phyloP scores from a whole-genome alignment of 2,329 filamentous ascomycete species.

The Tolypocladium ovalisporum region DNA sequence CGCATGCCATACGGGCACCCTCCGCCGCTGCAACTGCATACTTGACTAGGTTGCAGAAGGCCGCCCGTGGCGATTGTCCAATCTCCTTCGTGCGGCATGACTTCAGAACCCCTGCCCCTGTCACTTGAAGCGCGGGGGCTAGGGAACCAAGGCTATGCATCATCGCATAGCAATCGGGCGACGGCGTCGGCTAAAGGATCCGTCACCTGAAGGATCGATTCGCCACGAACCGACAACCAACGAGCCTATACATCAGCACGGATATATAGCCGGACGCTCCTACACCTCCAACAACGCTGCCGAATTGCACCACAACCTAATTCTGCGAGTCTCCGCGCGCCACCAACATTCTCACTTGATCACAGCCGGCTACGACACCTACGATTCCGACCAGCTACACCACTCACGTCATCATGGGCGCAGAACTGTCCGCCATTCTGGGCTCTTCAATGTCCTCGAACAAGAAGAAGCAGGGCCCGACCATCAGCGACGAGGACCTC shows the following conservation, averaged over 20 bases:
- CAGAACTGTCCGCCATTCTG: neutral
- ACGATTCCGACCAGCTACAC: neutral
- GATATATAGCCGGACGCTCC: neutral
- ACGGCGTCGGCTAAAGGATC: neutral
- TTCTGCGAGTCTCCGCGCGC: neutral
- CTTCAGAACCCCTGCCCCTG: no score
- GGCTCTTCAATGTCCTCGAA: neutral
- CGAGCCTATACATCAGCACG: no score
- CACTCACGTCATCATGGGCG: neutral
- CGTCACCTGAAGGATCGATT: neutral
- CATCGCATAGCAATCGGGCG: neutral
- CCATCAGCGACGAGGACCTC: constrained; percentile 27
- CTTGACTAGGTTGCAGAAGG: neutral
- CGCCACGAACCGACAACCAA: neutral
- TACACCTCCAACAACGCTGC: neutral
- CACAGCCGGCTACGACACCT: neutral
- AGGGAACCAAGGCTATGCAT: neutral
- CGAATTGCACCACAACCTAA: neutral
- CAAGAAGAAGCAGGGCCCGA: constrained; percentile 17
- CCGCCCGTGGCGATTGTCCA: neutral
- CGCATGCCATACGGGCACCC: no score
- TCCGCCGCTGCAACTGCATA: neutral
- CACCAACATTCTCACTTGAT: neutral
- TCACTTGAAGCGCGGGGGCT: neutral
- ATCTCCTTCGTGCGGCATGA: no score